Evolutionary conservation across 371 early-diverging fungal species (phyloP), one percentile per base, ranked within the genome.

Genomic region (Mortierella sp.): DNA sequence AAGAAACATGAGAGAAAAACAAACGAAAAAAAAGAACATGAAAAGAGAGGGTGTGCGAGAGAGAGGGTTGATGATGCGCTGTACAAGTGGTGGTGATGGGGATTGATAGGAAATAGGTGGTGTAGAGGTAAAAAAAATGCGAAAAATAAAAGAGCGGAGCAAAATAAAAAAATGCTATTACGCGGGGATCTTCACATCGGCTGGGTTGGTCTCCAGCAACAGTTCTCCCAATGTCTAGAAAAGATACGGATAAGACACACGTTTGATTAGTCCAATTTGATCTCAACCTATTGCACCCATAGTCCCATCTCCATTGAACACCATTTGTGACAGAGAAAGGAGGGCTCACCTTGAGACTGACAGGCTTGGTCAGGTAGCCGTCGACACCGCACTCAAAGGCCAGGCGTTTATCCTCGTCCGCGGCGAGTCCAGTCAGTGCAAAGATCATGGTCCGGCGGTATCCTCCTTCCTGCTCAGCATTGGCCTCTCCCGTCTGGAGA

Each of bases 321-420:
- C n/a, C n/a, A n/a, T n/a, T n/a, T n/a, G n/a, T n/a, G n/a, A n/a
- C 58, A 58, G 8, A 31, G 0, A 14, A 29, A 29, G 2, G 16
- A 14, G 34, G 9, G 39, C 43, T 65, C 45, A 79, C 82, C 85
- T 80, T 86, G 9, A 86, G 74, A 47, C 87, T 87, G 43, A 87
- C 81, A 14, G 87, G 87, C 73, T 87, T 87, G 50, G 87, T 86
- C 76, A 87, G 70, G 58, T 86, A 87, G n/a, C 85, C 87, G 64
- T 87, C 86, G 6, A 87, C 87, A 2, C 87, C 87, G 61, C 87
- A 86, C 29, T 84, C 85, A 73, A 79, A 87, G 3, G 85, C 86
- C 22, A 87, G 48, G 22, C 72, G 76, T 61, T 86, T 86, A 66
- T 87, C 87, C 52, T 86, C 84, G 13, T 86, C 86, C 1, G 68